Base-by-base conservation (phyloP, 192 early-diverging fungal species). In the Linnemannia hyalina region DNA sequence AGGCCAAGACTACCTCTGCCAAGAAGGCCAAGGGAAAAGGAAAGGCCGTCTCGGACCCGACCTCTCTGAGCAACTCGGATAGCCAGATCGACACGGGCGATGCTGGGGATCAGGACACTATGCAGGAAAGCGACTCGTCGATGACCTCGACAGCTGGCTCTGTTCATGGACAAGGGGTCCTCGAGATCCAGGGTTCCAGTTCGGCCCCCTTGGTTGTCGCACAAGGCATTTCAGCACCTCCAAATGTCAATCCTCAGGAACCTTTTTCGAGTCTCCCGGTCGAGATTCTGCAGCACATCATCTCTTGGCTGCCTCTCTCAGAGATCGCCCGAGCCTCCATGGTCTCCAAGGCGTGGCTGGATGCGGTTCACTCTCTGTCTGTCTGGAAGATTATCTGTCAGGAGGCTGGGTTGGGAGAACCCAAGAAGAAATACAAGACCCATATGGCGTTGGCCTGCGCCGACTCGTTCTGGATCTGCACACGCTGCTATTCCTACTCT, bases 371-470 rank as follows among this genome's bases (percentile, higher is more conserved):
- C 13, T 41, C 22, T 0, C 68, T 29, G 23, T 57, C 70, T 40
- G 46, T 47, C 16, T 82, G 81, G 81, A 47, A 46, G 29, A 73
- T 13, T 18, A 36, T 77, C 0, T 73, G 70, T 42, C 49, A 74
- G 29, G 26, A 29, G 11, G 73, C 65, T 40, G 60, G 18, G 9
- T 29, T 82, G 8, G 81, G 81, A 4, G 18, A 36, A 22, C 75
- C 75, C 29, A 68, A 65, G 20, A 32, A 11, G 4, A 82, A 82
- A n/a, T 82, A 77, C 57, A 35, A 42, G 18, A 38, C 75, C 0
- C n/a, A 68, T 44, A 77, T 82, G 81, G 75, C 81, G 5, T 6
- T 82, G 5, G 81, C 70, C 2, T 82, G 80, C 23, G 70, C 75
- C 7, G 10, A 46, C 7, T 82, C 74, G 9, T 76, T 10, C 69